Conservation (phyloP, 495 filamentous ascomycete genomes). For the Glonium stellatum region DNA sequence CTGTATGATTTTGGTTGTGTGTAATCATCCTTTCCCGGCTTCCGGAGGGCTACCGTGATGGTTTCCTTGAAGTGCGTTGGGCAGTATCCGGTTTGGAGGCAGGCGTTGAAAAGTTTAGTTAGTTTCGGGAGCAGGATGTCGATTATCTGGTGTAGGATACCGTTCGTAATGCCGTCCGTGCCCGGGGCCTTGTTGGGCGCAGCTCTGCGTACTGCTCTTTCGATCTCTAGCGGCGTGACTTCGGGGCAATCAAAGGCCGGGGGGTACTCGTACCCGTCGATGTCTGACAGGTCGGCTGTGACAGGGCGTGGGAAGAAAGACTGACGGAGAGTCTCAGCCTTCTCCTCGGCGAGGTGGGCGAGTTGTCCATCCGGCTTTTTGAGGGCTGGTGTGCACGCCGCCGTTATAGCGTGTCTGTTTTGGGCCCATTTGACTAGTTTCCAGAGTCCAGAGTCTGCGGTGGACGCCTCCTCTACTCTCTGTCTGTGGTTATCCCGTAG, state of each 20-base stretch:
- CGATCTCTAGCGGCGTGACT: constrained; percentile 24
- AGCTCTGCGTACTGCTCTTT: constrained; percentile 17
- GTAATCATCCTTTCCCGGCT: constrained; percentile 31
- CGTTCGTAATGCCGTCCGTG: constrained; percentile 17
- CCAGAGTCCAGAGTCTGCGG: not conserved
- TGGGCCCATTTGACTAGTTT: constrained; percentile 9
- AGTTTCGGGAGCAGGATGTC: constrained; percentile 3
- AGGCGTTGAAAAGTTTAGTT: not conserved
- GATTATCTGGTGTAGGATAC: constrained; percentile 12
- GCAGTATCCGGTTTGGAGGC: constrained; percentile 23
- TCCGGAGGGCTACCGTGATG: constrained; percentile 33
- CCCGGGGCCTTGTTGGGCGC: constrained; percentile 31
- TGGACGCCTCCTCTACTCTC: constrained; percentile 1
- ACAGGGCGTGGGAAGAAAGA: constrained; percentile 30
- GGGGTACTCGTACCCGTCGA: constrained; percentile 20
- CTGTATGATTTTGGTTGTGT: constrained; percentile 31
- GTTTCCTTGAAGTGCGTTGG: constrained; percentile 28
- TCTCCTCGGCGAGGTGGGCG: not conserved
- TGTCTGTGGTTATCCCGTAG: not conserved
- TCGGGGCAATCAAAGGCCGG: constrained; percentile 17
- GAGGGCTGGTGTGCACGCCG: not conserved
- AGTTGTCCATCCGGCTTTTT: constrained; percentile 3
- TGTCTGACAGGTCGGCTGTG: constrained; percentile 26
- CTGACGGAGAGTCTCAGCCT: not conserved
- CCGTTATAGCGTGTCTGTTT: not conserved